phyloP scores from a whole-genome alignment of 2,329 filamentous ascomycete species.

The Fusarium siculi region DNA sequence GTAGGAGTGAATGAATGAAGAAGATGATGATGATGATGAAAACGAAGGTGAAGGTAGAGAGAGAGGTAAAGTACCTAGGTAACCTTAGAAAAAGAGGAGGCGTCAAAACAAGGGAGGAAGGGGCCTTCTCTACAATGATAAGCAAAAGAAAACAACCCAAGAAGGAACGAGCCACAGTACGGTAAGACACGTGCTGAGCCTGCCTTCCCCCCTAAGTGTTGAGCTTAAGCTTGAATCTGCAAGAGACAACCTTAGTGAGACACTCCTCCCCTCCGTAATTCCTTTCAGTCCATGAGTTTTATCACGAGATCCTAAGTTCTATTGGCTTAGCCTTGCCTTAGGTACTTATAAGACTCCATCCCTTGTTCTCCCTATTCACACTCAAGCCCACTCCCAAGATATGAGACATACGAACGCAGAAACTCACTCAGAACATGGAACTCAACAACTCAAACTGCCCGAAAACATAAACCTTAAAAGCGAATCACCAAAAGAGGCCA shows the following conservation, averaged over 20 bases:
- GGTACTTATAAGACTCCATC: neutral
- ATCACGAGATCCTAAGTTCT: neutral
- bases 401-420: slow-evolving; percentile 3
- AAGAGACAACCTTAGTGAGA: neutral
- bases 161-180: slow-evolving; percentile 3
- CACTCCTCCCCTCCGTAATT: slow-evolving; percentile 2
- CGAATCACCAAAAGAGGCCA: neutral
- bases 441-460: neutral
- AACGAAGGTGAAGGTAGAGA: neutral
- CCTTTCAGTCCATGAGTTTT: neutral
- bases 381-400: neutral
- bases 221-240: neutral
- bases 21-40: neutral
- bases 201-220: neutral
- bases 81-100: neutral
- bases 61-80: neutral
- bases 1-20: slow-evolving; percentile 16
- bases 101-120: slow-evolving; percentile 1
- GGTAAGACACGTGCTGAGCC: slow-evolving; percentile 10
- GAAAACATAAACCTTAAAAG: slow-evolving; percentile 15
- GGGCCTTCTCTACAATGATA: neutral
- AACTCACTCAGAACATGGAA: neutral
- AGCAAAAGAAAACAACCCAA: neutral
- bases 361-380: neutral
- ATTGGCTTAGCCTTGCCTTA: neutral